Evolutionary conservation across 208 protist species (phyloP).

Genomic region (Trypanosoma melophagium): DNA sequence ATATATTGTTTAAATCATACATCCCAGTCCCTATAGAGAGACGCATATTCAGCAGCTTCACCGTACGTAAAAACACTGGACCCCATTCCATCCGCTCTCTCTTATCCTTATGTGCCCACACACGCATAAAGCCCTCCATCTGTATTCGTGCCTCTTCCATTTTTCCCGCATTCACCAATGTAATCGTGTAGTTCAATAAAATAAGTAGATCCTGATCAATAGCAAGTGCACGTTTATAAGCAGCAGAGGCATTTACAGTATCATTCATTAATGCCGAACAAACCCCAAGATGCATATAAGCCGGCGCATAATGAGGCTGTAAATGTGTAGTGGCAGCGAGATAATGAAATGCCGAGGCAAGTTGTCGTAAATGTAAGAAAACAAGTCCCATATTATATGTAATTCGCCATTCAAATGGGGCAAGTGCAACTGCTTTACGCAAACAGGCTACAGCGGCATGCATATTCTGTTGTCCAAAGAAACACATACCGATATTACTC

Average conservation of each 20-base stretch:
- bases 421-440: conserved; percentile 90
- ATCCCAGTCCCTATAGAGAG: neutral
- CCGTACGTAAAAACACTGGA: neutral
- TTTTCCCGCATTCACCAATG: conserved; percentile 61
- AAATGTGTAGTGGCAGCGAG: conserved; percentile 91
- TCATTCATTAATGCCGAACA: conserved; percentile 94
- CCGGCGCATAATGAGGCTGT: conserved; percentile 76
- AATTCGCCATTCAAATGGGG: conserved; percentile 96
- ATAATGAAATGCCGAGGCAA: conserved; percentile 95
- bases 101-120: conserved; percentile 39
- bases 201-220: conserved; percentile 86
- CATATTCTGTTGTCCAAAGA: conserved; percentile 93
- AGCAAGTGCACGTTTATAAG: conserved; percentile 89
- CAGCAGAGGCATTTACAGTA: conserved; percentile 91
- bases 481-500: conserved; percentile 98
- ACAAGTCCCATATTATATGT: conserved; percentile 95
- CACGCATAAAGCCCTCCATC: conserved; percentile 42
- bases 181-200: conserved; percentile 87
- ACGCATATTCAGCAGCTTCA: conserved; percentile 5
- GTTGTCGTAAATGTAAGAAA: conserved; percentile 87
- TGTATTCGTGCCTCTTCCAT: conserved; percentile 44
- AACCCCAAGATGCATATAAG: conserved; percentile 95
- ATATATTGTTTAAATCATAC: neutral
- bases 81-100: conserved; percentile 34
- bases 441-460: conserved; percentile 95